These are phyloP conservation scores for Acanthamoeba healyi DNA, from an alignment of 208 protist genomes.

Conservation along the genomic window DNA sequence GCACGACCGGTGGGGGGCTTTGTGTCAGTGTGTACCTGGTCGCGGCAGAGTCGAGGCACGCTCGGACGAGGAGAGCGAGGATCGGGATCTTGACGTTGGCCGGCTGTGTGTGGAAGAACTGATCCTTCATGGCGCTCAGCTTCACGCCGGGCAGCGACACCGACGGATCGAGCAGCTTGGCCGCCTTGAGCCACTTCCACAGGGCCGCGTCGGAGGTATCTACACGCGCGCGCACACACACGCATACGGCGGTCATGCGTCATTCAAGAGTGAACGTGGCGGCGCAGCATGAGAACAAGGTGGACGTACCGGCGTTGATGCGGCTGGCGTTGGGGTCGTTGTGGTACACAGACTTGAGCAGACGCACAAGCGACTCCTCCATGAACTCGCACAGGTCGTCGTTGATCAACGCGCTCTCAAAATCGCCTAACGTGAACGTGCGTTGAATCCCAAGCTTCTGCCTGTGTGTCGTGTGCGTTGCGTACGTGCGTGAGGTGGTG, in stretches of 20 bases:
- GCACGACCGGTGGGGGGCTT: not conserved
- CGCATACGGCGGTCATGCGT: too few species aligned
- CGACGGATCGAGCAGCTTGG: not conserved
- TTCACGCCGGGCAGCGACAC: not conserved
- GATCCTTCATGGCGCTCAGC: not conserved
- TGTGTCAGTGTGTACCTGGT: not conserved
- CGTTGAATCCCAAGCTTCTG: conserved; percentile 25
- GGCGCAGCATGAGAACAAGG: not conserved
- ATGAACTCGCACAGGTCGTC: not conserved
- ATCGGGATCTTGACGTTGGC: not conserved
- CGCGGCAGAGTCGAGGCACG: not conserved
- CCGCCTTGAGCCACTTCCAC: conserved; percentile 16
- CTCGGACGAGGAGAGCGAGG: conserved; percentile 1
- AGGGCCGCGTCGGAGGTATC: not conserved
- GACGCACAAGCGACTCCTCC: not conserved
- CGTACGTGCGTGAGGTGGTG: too few species aligned
- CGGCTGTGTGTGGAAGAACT: not conserved
- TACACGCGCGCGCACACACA: not conserved
- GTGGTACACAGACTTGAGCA: conserved; percentile 6
- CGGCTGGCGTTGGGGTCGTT: not conserved
- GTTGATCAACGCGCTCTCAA: not conserved
- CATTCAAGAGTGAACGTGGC: not conserved
- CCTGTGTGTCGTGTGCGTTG: not conserved
- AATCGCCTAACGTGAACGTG: conserved; percentile 27
- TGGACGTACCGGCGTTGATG: not conserved